Evolutionary conservation across 2,329 filamentous ascomycete species (phyloP).

Genomic region (Emergomyces orientalis): DNA sequence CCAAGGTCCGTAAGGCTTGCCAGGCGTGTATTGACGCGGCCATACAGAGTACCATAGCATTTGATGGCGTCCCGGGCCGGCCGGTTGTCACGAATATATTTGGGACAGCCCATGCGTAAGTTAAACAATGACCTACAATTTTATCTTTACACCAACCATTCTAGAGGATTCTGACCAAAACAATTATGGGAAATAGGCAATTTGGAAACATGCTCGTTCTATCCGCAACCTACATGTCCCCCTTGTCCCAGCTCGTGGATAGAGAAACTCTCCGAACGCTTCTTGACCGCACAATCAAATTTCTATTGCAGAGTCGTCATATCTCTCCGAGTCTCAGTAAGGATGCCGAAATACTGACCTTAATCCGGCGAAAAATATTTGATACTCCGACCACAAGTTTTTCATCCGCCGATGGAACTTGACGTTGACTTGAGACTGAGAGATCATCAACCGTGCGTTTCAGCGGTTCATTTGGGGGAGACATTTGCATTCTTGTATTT

Average conservation of each 20-base stretch:
- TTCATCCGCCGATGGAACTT: neutral
- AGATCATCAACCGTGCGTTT: neutral
- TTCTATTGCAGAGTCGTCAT: constrained; percentile 60
- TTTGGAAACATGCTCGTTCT: constrained; percentile 94
- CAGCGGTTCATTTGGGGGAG: neutral
- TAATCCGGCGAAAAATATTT: constrained; percentile 39
- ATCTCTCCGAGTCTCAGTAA: constrained; percentile 65
- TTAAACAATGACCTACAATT: constrained; percentile 18
- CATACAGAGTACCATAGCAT: constrained; percentile 75
- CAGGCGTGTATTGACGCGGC: constrained; percentile 60
- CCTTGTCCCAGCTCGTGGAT: constrained; percentile 51
- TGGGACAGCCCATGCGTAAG: constrained; percentile 91
- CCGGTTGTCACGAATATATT: constrained; percentile 92
- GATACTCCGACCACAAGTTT: constrained; percentile 11
- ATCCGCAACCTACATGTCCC: constrained; percentile 66
- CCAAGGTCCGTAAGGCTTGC: constrained; percentile 47
- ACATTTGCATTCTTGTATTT: neutral
- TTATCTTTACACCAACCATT: neutral
- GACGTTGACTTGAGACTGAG: neutral
- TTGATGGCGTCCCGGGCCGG: constrained; percentile 55
- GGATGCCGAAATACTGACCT: constrained; percentile 64
- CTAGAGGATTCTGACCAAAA: neutral
- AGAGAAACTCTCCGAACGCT: constrained; percentile 49
- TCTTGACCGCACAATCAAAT: constrained; percentile 63
- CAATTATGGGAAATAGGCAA: constrained; percentile 53